Conservation (phyloP, 2,329 filamentous ascomycete genomes). For the Trichoderma atroviride region DNA sequence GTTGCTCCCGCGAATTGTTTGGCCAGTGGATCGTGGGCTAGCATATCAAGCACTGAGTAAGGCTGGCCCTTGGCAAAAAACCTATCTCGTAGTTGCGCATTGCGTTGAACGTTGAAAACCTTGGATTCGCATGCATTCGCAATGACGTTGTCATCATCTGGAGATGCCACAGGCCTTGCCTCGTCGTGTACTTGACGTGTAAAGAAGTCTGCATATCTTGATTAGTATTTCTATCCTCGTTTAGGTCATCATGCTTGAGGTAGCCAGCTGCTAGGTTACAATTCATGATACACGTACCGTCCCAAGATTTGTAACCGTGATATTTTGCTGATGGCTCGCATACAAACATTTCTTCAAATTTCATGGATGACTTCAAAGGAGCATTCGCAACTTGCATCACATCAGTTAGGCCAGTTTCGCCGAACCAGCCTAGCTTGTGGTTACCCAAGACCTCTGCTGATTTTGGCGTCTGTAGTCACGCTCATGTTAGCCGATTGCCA, state of each 20-base stretch:
- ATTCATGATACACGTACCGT: constrained; percentile 44
- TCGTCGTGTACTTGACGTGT: constrained; percentile 57
- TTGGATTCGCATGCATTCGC: constrained; percentile 67
- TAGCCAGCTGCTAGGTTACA: not conserved
- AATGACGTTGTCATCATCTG: constrained; percentile 57
- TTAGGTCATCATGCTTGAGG: not conserved
- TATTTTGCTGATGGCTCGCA: constrained; percentile 59
- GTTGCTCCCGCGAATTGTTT: constrained; percentile 63
- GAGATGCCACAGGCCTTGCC: constrained; percentile 60
- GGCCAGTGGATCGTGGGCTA: constrained; percentile 57
- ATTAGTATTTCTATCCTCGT: not conserved
- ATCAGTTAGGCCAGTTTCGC: constrained; percentile 50
- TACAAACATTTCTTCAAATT: constrained; percentile 62
- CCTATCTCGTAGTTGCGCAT: constrained; percentile 58
- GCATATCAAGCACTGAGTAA: constrained; percentile 67
- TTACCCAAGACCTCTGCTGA: constrained; percentile 55
- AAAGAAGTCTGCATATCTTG: constrained; percentile 57
- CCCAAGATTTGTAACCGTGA: constrained; percentile 68
- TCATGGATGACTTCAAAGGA: constrained; percentile 45
- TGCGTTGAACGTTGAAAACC: constrained; percentile 54
- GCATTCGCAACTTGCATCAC: constrained; percentile 56
- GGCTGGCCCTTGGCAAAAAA: constrained; percentile 73
- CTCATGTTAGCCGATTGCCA: not conserved
- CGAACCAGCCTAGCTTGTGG: constrained; percentile 57
- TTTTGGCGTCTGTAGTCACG: constrained; percentile 46